Evolutionary conservation across 2,329 filamentous ascomycete genomes (phyloP).

Genomic region (Epichloe coenophiala): DNA sequence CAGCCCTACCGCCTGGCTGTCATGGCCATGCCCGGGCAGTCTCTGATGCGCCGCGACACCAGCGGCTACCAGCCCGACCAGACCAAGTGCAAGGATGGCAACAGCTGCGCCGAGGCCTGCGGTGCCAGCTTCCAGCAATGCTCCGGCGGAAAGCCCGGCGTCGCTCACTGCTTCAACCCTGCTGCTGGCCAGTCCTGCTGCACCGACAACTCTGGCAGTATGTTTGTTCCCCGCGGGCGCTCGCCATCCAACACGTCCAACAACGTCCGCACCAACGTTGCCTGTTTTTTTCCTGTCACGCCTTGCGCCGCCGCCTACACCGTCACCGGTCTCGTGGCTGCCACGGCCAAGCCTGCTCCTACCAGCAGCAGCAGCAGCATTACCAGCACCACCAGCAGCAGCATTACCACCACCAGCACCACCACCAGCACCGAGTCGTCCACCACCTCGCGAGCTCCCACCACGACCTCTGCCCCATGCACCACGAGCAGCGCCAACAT

Average conservation of each 20-base stretch:
- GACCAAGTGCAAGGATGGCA: slow-evolving; percentile 33
- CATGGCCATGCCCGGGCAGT: slow-evolving; percentile 24
- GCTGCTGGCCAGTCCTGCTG: slow-evolving; percentile 41
- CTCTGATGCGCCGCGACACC: slow-evolving; percentile 29
- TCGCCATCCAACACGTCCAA: no score
- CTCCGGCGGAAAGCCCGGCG: slow-evolving; percentile 28
- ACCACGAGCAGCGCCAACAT: slow-evolving; percentile 11
- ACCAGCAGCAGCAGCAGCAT: slow-evolving; percentile 15
- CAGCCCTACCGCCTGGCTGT: slow-evolving; percentile 25
- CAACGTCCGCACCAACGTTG: no score
- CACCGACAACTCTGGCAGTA: slow-evolving; percentile 41
- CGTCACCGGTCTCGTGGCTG: slow-evolving; percentile 31
- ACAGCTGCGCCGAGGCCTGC: slow-evolving; percentile 42
- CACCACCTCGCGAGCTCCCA: slow-evolving; percentile 11
- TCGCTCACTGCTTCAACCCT: slow-evolving; percentile 46
- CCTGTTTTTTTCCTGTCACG: background rate
- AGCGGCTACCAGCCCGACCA: slow-evolving; percentile 36
- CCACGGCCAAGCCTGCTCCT: slow-evolving; percentile 19
- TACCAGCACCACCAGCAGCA: slow-evolving; percentile 8
- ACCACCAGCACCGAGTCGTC: slow-evolving; percentile 11
- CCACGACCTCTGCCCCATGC: slow-evolving; percentile 14
- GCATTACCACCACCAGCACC: slow-evolving; percentile 14
- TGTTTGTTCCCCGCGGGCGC: slow-evolving; percentile 14
- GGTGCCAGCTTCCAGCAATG: slow-evolving; percentile 36
- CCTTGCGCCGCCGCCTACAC: slow-evolving; percentile 39